These are phyloP conservation scores for Mitragyna speciosa DNA, from an alignment of 257 asterid species.

Conservation along the genomic window DNA sequence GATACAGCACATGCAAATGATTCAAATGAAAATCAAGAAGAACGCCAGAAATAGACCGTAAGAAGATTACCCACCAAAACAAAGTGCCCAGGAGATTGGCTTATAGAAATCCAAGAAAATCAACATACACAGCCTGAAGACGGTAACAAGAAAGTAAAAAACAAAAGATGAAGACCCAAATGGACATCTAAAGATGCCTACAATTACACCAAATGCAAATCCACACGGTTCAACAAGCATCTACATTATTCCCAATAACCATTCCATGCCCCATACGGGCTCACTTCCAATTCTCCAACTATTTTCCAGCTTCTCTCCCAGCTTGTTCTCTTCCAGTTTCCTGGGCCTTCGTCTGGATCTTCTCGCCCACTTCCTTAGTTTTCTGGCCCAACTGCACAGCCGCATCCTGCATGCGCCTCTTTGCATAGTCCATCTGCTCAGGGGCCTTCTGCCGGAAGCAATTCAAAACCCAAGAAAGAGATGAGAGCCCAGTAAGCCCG, in stretches of 20 bases:
- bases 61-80: too few species aligned
- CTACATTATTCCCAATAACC: constrained; percentile 13
- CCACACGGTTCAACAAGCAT: neutral
- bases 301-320: constrained; percentile 13
- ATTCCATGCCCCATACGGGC: neutral
- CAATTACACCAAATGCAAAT: neutral
- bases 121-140: neutral
- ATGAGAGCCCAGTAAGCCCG: constrained; percentile 76
- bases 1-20: too few species aligned
- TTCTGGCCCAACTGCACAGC: constrained; percentile 52
- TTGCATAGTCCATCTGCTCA: constrained; percentile 58
- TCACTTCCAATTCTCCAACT: neutral
- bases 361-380: constrained; percentile 60
- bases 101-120: neutral
- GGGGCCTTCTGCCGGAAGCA: constrained; percentile 42
- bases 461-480: constrained; percentile 70
- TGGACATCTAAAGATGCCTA: neutral
- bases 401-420: constrained; percentile 59
- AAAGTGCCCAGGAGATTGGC: neutral
- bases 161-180: neutral
- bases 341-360: constrained; percentile 55
- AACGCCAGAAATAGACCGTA: too few species aligned
- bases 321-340: constrained; percentile 35
- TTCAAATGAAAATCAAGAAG: too few species aligned
- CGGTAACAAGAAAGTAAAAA: neutral